Evolutionary conservation across 495 filamentous ascomycete species (phyloP).

Genomic region (Lasiosphaeria hispida): DNA sequence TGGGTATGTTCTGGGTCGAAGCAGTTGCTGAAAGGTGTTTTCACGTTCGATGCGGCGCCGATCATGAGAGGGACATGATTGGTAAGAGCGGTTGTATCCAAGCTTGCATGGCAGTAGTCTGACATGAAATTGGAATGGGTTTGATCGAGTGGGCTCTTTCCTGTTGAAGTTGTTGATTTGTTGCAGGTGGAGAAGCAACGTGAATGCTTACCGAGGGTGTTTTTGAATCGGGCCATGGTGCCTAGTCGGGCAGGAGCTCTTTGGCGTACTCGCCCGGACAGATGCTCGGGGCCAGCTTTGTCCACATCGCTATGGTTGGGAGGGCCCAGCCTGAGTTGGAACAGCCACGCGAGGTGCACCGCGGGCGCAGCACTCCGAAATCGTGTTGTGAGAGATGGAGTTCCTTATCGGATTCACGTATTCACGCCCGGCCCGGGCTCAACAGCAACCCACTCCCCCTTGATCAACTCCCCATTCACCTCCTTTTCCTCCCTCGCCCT

Average conservation of each 20-base stretch:
- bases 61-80: neutral
- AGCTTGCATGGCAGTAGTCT: neutral
- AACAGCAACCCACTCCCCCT: conserved; percentile 8
- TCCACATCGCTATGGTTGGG: neutral
- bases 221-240: neutral
- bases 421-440: conserved; percentile 5
- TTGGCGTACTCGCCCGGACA: neutral
- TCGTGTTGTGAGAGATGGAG: conserved; percentile 2
- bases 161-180: neutral
- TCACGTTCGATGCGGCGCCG: neutral
- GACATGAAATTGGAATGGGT: neutral
- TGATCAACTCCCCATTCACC: conserved; percentile 5
- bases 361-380: neutral
- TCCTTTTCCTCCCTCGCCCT: conserved; percentile 5
- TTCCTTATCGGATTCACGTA: conserved; percentile 5
- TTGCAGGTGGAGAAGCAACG: neutral
- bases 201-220: neutral
- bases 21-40: neutral
- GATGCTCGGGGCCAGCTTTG: neutral
- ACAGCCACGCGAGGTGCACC: neutral
- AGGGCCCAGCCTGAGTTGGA: neutral
- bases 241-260: neutral
- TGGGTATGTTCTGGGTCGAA: neutral
- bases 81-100: neutral
- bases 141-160: neutral